Percentiles rank a stretch among this genome's conserved stretches.
phyloP scores from a whole-genome alignment of 305 asterid genomes.

The Ilex paraguariensis region DNA sequence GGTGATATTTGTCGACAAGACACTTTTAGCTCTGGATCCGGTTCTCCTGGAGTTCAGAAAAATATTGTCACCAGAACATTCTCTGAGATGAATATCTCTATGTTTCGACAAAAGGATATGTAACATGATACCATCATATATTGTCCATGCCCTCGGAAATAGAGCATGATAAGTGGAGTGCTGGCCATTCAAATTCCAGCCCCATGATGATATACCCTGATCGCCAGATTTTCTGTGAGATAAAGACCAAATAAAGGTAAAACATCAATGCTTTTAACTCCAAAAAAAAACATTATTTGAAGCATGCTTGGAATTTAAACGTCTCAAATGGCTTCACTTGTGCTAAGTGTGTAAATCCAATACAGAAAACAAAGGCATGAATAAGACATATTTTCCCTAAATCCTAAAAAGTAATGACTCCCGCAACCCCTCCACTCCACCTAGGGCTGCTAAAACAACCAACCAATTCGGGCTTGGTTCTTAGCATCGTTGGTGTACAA shows the following conservation, averaged over 20 bases:
- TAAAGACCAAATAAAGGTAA: constrained; percentile 11
- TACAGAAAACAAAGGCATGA: no score
- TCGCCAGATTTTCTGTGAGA: constrained; percentile 68
- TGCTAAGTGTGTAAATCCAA: no score
- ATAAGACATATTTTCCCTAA: no score
- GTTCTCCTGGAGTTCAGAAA: constrained; percentile 67
- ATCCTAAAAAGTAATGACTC: no score
- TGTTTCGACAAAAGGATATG: constrained; percentile 3
- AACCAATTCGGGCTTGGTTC: no score
- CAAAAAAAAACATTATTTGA: no score
- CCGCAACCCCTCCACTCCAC: no score
- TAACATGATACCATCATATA: constrained; percentile 70
- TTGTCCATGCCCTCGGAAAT: constrained; percentile 97
- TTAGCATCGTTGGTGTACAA: no score
- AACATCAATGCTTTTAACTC: no score
- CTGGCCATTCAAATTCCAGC: constrained; percentile 95
- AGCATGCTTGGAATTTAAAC: no score
- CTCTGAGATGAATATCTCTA: background rate
- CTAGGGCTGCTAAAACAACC: no score
- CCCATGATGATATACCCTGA: constrained; percentile 99
- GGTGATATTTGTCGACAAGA: constrained; percentile 99
- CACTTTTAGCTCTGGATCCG: constrained; percentile 92
- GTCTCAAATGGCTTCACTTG: no score
- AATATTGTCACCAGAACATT: constrained; percentile 7
- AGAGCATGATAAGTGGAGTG: constrained; percentile 99